Percentiles rank a stretch among this genome's conserved stretches.
phyloP scores from a whole-genome alignment of 1,284 basidiomycete genomes.

The Moesziomyces sp. region DNA sequence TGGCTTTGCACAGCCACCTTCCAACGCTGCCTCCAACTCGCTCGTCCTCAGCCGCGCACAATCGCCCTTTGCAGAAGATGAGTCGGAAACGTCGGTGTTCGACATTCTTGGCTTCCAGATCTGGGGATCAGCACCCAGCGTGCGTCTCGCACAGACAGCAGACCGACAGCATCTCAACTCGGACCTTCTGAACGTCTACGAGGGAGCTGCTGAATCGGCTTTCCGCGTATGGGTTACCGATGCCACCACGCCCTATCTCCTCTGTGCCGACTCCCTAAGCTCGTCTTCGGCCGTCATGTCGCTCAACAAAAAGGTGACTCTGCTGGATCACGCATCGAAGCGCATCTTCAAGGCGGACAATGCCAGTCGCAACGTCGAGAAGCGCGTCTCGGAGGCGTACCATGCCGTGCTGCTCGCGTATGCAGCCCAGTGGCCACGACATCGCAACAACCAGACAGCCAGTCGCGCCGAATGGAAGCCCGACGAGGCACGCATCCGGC shows the following conservation, averaged over 20 bases:
- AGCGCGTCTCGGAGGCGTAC: conserved; percentile 35
- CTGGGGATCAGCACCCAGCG: conserved; percentile 31
- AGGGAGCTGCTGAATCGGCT: conserved; percentile 38
- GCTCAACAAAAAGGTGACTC: conserved; percentile 38
- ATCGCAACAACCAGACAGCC: conserved; percentile 6
- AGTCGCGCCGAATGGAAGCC: conserved; percentile 14
- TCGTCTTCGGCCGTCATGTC: conserved; percentile 18
- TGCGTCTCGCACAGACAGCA: conserved; percentile 19
- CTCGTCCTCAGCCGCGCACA: conserved; percentile 32
- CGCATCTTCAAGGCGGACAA: conserved; percentile 34
- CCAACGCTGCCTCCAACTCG: conserved; percentile 1
- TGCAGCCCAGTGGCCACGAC: conserved; percentile 40
- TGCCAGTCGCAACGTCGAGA: conserved; percentile 30
- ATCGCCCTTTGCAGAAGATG: conserved; percentile 21
- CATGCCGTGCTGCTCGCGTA: conserved; percentile 39
- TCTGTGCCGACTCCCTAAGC: conserved; percentile 16
- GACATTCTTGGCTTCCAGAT: conserved; percentile 42
- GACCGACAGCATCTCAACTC: conserved; percentile 35
- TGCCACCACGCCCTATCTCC: conserved; percentile 32
- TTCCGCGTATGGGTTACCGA: conserved; percentile 41
- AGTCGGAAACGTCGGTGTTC: conserved; percentile 12
- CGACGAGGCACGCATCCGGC: conserved; percentile 33
- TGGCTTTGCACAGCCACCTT: conserved; percentile 7
- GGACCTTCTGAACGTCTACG: conserved; percentile 37
- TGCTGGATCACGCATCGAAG: conserved; percentile 33